A percentile compares a stretch with the other conserved stretches of the same genome.
phyloP scores from a whole-genome alignment of 2,329 filamentous ascomycete species.

The Gyromitra esculenta region DNA sequence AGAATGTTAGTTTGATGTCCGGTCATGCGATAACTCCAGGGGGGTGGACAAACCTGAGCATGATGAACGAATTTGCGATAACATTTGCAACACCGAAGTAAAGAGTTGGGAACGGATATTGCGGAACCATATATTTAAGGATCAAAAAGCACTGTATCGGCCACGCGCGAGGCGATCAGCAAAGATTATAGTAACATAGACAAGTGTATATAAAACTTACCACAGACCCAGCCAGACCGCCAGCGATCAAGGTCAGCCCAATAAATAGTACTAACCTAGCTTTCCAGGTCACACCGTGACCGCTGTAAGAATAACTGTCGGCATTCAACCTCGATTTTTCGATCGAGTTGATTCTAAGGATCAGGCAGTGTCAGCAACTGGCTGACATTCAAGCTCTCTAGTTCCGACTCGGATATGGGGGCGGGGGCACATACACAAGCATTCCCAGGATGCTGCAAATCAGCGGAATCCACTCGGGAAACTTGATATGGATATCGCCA shows the following conservation, averaged over 20 bases:
- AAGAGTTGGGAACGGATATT: constrained; percentile 70
- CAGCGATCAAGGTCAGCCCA: constrained; percentile 75
- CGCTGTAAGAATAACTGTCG: constrained; percentile 72
- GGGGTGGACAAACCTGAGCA: constrained; percentile 67
- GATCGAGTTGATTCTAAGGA: constrained; percentile 71
- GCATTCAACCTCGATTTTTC: constrained; percentile 73
- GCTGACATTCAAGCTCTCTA: background rate
- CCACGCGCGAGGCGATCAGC: background rate
- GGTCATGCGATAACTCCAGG: background rate
- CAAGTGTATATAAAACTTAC: constrained; percentile 60
- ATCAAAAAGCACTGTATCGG: constrained; percentile 64
- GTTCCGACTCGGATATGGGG: background rate
- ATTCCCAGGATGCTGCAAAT: constrained; percentile 76
- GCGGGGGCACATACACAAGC: constrained; percentile 64
- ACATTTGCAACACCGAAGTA: constrained; percentile 76
- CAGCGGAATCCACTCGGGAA: constrained; percentile 76
- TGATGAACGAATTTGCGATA: constrained; percentile 71
- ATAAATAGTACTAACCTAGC: constrained; percentile 74
- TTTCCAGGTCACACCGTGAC: constrained; percentile 75
- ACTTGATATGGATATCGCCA: constrained; percentile 72
- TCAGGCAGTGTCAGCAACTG: constrained; percentile 20
- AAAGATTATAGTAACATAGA: constrained; percentile 1
- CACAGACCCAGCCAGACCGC: constrained; percentile 73
- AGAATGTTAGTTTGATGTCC: constrained; percentile 16
- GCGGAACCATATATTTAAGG: constrained; percentile 72